Evolutionary conservation across 768 basidiomycete species (phyloP).

Genomic region (Boletellus ananiceps): DNA sequence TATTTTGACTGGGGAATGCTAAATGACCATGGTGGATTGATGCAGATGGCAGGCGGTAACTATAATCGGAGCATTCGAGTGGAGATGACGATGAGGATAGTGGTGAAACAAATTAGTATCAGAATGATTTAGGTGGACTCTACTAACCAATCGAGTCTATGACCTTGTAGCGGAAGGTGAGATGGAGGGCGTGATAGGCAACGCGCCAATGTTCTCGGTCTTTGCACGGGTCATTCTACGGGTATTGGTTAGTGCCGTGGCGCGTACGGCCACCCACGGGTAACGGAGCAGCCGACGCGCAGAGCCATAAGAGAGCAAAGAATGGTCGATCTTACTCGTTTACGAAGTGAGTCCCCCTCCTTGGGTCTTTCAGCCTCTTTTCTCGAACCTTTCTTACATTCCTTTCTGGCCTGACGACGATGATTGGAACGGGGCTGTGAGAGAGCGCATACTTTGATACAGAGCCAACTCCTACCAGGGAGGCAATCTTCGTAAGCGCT

Average conservation of each 20-base stretch:
- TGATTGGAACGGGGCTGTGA: constrained; percentile 92
- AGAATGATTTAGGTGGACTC: neutral
- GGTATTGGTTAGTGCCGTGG: constrained; percentile 5
- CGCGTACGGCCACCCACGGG: neutral
- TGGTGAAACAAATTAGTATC: neutral
- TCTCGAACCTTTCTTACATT: constrained; percentile 81
- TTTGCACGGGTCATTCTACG: constrained; percentile 13
- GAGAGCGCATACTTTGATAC: constrained; percentile 75
- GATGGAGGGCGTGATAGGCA: constrained; percentile 9
- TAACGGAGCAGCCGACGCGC: neutral
- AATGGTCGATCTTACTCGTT: constrained; percentile 43
- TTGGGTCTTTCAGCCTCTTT: constrained; percentile 85
- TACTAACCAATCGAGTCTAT: constrained; percentile 7
- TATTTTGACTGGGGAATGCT: neutral
- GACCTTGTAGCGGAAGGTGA: constrained; percentile 12
- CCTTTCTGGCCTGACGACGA: constrained; percentile 88
- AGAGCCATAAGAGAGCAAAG: neutral
- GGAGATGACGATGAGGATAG: neutral
- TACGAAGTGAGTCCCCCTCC: constrained; percentile 72
- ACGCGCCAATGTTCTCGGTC: constrained; percentile 7
- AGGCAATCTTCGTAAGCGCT: constrained; percentile 9
- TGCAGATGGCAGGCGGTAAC: neutral
- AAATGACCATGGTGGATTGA: neutral
- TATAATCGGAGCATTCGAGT: neutral
- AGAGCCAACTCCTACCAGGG: constrained; percentile 56